phyloP scores from a whole-genome alignment of 441 rosid genomes.

The Pelargonium fulgidum region DNA sequence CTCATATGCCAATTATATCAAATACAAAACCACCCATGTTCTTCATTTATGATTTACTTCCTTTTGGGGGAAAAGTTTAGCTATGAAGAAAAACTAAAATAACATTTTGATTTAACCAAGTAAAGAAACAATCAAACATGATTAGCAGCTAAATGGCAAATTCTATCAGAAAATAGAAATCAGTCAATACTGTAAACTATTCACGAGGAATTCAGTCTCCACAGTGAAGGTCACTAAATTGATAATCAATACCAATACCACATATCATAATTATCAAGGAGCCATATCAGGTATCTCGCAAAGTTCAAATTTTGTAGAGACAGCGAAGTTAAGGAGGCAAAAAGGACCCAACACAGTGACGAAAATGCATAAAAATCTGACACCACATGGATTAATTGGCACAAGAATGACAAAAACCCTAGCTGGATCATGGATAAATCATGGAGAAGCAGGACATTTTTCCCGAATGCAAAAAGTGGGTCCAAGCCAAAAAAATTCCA shows the following conservation, averaged over 20 bases:
- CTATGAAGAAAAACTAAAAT: not conserved
- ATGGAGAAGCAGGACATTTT: not conserved
- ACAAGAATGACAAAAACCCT: conserved; percentile 7
- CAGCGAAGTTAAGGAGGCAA: not conserved
- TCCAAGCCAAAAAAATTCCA: not conserved
- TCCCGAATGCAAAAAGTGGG: not conserved
- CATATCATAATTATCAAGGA: not conserved
- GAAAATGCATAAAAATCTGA: not conserved
- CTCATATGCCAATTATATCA: not conserved
- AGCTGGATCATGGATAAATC: conserved; percentile 1
- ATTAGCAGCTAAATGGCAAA: not conserved
- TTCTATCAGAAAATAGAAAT: not conserved
- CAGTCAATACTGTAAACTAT: not conserved
- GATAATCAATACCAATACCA: too few relatives aligned
- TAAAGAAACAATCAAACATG: not conserved
- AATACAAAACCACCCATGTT: not conserved
- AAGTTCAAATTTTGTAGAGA: conserved; percentile 1
- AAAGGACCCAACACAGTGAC: conserved; percentile 1
- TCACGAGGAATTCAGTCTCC: not conserved
- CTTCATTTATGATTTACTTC: not conserved
- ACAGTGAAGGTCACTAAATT: not conserved
- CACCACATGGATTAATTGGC: conserved; percentile 3
- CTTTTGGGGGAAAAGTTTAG: not conserved
- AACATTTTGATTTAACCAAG: not conserved
- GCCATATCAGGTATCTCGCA: not conserved